Evolutionary conservation across 2,329 filamentous ascomycete species (phyloP).

Genomic region (Trichoderma cornu-damae): DNA sequence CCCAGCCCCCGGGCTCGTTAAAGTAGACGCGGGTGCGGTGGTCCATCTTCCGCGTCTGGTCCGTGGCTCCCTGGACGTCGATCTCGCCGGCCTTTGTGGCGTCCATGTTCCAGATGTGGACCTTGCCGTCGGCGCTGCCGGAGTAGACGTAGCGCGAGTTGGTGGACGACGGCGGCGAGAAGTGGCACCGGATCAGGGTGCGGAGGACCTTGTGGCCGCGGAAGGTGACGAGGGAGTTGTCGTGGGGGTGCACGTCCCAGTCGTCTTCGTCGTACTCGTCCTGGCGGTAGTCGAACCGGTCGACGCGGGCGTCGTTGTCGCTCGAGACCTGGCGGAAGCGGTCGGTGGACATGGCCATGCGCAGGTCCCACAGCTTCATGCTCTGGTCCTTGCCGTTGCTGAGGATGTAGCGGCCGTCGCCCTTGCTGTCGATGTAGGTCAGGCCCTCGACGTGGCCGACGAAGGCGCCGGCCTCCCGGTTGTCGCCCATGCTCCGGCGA

Average conservation of each 20-base stretch:
- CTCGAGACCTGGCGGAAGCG: slow-evolving; percentile 54
- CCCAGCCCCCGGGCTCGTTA: slow-evolving; percentile 57
- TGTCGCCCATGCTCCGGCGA: slow-evolving; percentile 82
- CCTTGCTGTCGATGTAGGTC: slow-evolving; percentile 66
- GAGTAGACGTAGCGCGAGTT: slow-evolving; percentile 91
- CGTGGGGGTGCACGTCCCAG: slow-evolving; percentile 62
- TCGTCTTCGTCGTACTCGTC: slow-evolving; percentile 59
- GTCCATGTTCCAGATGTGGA: slow-evolving; percentile 91
- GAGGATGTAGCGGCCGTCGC: slow-evolving; percentile 74
- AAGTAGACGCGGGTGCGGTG: slow-evolving; percentile 51
- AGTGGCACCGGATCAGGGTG: slow-evolving; percentile 91
- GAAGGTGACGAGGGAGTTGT: slow-evolving; percentile 92
- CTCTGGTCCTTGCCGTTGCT: slow-evolving; percentile 95
- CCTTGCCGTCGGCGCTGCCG: slow-evolving; percentile 81
- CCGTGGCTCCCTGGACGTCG: slow-evolving; percentile 69
- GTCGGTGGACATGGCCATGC: slow-evolving; percentile 77
- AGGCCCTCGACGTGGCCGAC: slow-evolving; percentile 62
- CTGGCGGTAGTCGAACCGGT: slow-evolving; percentile 70
- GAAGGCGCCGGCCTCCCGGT: slow-evolving; percentile 62
- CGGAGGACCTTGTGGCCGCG: slow-evolving; percentile 82
- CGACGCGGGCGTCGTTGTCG: slow-evolving; percentile 46
- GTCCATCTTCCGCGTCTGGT: slow-evolving; percentile 54
- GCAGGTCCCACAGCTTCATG: slow-evolving; percentile 94
- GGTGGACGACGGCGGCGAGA: slow-evolving; percentile 79
- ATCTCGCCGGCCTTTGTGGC: slow-evolving; percentile 74